Evolutionary conservation across 805 yeast species (phyloP).

Genomic region (Saturnispora serradocipensis): DNA sequence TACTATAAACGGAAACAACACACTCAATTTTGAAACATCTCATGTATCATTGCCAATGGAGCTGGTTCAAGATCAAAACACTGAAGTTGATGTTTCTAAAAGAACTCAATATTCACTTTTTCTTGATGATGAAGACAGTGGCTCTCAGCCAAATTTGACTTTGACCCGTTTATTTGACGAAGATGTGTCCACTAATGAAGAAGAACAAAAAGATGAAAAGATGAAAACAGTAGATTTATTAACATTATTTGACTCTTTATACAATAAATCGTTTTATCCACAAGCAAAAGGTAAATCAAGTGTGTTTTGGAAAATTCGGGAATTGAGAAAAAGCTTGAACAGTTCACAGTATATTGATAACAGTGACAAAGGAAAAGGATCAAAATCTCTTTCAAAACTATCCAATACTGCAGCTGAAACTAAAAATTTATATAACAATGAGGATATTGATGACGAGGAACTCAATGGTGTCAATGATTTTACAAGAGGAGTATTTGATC

Average conservation of each 20-base stretch:
- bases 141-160: slow-evolving; percentile 23
- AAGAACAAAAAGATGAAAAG: neutral
- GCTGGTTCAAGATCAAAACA: neutral
- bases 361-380: neutral
- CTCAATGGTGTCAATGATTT: neutral
- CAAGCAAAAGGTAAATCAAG: neutral
- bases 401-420: neutral
- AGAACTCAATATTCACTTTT: slow-evolving; percentile 27
- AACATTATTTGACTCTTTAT: neutral
- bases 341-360: neutral
- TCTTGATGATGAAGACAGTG: slow-evolving; percentile 23
- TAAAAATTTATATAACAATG: neutral
- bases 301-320: slow-evolving; percentile 2
- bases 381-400: neutral
- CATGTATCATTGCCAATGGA: neutral
- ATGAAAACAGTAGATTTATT: neutral
- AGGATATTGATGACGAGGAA: slow-evolving; percentile 5
- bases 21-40: neutral
- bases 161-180: slow-evolving; percentile 28
- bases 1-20: neutral
- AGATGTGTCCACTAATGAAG: slow-evolving; percentile 15
- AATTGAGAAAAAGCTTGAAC: neutral
- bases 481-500: neutral
- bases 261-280: neutral
- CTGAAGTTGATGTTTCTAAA: slow-evolving; percentile 8